Conservation (phyloP, 768 basidiomycete species). For the Butyriboletus loyo region DNA sequence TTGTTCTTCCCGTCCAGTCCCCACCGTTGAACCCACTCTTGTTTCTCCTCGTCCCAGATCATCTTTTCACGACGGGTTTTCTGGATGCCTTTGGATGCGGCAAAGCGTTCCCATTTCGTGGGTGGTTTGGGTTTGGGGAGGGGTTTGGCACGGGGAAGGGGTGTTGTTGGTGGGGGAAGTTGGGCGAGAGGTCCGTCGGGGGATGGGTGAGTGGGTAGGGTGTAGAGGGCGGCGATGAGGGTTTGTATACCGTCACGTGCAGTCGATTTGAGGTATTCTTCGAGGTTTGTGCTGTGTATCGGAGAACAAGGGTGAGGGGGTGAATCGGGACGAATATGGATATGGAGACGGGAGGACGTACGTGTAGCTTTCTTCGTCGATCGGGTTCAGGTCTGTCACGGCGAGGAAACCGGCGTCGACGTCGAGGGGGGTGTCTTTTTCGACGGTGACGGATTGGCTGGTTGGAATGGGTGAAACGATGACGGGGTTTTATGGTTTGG, state of each 20-base stretch:
- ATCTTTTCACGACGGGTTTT: slow-evolving; percentile 74
- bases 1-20: slow-evolving; percentile 88
- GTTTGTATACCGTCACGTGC: slow-evolving; percentile 82
- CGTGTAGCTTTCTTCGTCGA: slow-evolving; percentile 84
- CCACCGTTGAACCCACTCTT: slow-evolving; percentile 92
- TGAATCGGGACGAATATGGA: neutral
- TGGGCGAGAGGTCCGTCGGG: slow-evolving; percentile 79
- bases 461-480: neutral
- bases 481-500: neutral
- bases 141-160: slow-evolving; percentile 86
- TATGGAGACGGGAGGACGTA: slow-evolving; percentile 34
- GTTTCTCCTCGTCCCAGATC: slow-evolving; percentile 92
- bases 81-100: slow-evolving; percentile 89
- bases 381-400: slow-evolving; percentile 83
- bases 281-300: slow-evolving; percentile 61
- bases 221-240: slow-evolving; percentile 76
- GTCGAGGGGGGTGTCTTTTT: slow-evolving; percentile 77
- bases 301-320: neutral
- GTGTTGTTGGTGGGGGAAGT: slow-evolving; percentile 73
- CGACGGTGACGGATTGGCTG: slow-evolving; percentile 66
- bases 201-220: slow-evolving; percentile 73
- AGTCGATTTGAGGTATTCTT: slow-evolving; percentile 74
- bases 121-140: slow-evolving; percentile 88
- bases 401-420: slow-evolving; percentile 81
- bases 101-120: slow-evolving; percentile 98